Evolutionary conservation across 2,329 filamentous ascomycete genomes (phyloP).

Genomic region (Trichoderma breve): DNA sequence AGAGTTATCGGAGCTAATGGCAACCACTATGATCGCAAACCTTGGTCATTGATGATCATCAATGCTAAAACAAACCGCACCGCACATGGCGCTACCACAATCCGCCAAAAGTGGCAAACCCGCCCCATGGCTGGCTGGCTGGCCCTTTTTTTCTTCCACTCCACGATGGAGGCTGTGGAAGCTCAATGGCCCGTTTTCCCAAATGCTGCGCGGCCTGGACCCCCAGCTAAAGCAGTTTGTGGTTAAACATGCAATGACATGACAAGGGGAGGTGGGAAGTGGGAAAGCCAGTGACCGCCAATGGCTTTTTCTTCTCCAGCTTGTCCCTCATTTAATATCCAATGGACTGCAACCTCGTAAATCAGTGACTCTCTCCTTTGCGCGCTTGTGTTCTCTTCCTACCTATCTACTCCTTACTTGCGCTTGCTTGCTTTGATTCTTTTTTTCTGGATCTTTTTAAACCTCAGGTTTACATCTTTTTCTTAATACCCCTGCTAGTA

Average conservation of each 20-base stretch:
- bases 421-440: background rate
- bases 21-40: background rate
- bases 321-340: background rate
- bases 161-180: background rate
- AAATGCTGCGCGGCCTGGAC: background rate
- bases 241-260: background rate
- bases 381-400: background rate
- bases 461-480: background rate
- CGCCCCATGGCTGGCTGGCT: background rate
- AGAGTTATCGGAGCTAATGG: background rate
- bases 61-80: background rate
- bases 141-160: background rate
- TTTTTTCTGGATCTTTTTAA: background rate
- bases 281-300: background rate
- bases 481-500: background rate
- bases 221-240: background rate
- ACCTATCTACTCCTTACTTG: background rate
- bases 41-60: background rate
- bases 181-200: constrained; percentile 1
- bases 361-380: background rate
- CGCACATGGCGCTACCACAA: background rate
- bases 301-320: background rate
- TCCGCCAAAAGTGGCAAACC: background rate
- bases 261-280: background rate
- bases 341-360: background rate